Percentiles rank a stretch among this genome's conserved stretches.
Evolutionary conservation across 1,284 basidiomycete species (phyloP).

Genomic region (Lignosus rhinocerotis): DNA sequence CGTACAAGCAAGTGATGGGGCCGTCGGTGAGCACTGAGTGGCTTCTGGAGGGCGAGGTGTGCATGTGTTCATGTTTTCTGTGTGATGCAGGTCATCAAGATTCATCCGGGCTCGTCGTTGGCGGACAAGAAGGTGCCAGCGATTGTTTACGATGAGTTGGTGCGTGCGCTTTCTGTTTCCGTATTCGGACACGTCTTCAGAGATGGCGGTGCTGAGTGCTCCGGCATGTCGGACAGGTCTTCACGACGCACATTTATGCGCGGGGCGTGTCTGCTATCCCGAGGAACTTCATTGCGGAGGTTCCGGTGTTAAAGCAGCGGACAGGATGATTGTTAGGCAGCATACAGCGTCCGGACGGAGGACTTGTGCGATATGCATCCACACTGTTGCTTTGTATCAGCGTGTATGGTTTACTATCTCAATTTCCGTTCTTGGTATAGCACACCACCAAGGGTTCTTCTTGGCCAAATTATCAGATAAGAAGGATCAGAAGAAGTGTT

Average conservation of each 20-base stretch:
- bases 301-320: constrained; percentile 30
- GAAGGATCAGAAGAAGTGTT: too few species aligned
- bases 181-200: background rate
- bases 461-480: too few species aligned
- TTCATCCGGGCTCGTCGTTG: constrained; percentile 84
- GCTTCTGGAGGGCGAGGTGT: background rate
- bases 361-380: too few species aligned
- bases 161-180: constrained; percentile 43
- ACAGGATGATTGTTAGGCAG: background rate
- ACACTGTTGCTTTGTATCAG: background rate
- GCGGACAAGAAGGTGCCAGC: constrained; percentile 79
- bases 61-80: background rate
- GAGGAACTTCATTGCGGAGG: constrained; percentile 49
- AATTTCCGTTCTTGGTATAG: background rate
- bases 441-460: too few species aligned
- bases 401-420: background rate
- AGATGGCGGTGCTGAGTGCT: background rate
- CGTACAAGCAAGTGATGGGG: constrained; percentile 83
- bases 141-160: constrained; percentile 90
- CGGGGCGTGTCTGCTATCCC: constrained; percentile 83
- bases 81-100: constrained; percentile 69
- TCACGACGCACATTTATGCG: constrained; percentile 85
- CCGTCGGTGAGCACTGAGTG: constrained; percentile 70
- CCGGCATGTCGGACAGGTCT: constrained; percentile 50
- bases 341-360: background rate